Percentiles rank a stretch among this genome's conserved stretches.
phyloP scores from a whole-genome alignment of 257 asterid genomes.

The Linaria vulgaris region DNA sequence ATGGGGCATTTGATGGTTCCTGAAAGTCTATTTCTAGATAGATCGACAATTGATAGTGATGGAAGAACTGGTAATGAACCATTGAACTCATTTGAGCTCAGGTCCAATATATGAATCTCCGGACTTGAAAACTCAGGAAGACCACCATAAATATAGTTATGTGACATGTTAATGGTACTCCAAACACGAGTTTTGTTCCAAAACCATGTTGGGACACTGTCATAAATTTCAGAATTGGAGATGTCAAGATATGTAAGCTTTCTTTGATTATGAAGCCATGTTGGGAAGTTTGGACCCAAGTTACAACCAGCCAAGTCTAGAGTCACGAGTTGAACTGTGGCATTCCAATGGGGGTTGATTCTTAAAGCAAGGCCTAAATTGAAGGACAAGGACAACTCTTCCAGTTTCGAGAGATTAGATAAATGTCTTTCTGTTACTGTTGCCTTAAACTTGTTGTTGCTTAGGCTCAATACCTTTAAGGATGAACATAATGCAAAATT shows the following conservation, averaged over 20 bases:
- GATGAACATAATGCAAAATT: constrained; percentile 26
- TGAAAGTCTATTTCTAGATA: constrained; percentile 25
- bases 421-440: constrained; percentile 22
- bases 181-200: constrained; percentile 20
- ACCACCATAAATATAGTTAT: constrained; percentile 22
- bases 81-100: constrained; percentile 27
- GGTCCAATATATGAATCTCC: background rate
- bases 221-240: constrained; percentile 21
- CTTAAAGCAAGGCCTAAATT: constrained; percentile 22
- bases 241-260: constrained; percentile 14
- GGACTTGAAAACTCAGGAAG: constrained; percentile 21
- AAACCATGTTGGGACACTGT: constrained; percentile 28
- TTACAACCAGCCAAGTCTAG: constrained; percentile 18
- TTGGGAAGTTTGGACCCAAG: constrained; percentile 30
- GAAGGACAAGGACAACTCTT: constrained; percentile 16
- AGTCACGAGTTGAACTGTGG: constrained; percentile 22
- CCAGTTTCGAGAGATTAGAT: constrained; percentile 21
- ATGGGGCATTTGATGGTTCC: no score
- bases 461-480: constrained; percentile 1
- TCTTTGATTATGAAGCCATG: constrained; percentile 32
- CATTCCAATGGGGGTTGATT: constrained; percentile 27
- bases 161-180: constrained; percentile 6
- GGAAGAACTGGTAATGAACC: constrained; percentile 27
- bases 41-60: background rate
- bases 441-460: constrained; percentile 19